phyloP scores from a whole-genome alignment of 192 early-diverging fungal species.

The Coemansia sp. region DNA sequence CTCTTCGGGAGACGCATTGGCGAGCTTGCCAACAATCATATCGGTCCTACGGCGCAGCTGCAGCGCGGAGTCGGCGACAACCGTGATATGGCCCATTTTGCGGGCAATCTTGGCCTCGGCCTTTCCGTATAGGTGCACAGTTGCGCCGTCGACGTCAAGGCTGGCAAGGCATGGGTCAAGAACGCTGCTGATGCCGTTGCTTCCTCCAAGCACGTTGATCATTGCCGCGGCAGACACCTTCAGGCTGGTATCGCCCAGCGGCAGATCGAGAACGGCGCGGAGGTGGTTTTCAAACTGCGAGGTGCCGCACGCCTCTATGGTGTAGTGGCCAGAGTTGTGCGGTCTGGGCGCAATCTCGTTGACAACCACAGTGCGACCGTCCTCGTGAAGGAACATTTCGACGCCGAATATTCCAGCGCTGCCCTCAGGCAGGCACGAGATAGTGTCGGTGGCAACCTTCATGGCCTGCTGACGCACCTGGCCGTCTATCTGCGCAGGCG shows the following conservation, averaged over 20 bases:
- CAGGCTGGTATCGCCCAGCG: slow-evolving; percentile 79
- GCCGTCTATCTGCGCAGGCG: slow-evolving; percentile 94
- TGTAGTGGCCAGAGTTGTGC: slow-evolving; percentile 99
- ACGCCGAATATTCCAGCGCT: slow-evolving; percentile 93
- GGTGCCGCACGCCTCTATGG: slow-evolving; percentile 95
- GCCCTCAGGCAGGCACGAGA: slow-evolving; percentile 67
- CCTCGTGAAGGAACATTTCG: slow-evolving; percentile 92
- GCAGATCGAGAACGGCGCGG: slow-evolving; percentile 85
- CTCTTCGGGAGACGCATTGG: slow-evolving; percentile 49
- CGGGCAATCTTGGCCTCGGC: slow-evolving; percentile 79
- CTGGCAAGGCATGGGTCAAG: slow-evolving; percentile 54
- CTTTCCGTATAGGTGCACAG: slow-evolving; percentile 96
- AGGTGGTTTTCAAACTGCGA: slow-evolving; percentile 97
- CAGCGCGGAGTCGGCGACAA: slow-evolving; percentile 81
- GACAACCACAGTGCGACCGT: slow-evolving; percentile 76
- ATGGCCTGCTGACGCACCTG: slow-evolving; percentile 66
- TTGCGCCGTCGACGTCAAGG: slow-evolving; percentile 75
- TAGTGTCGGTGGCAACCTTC: slow-evolving; percentile 79
- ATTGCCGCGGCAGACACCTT: slow-evolving; percentile 91
- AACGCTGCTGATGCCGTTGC: slow-evolving; percentile 60
- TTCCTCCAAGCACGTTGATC: slow-evolving; percentile 91
- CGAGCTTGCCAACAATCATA: slow-evolving; percentile 53
- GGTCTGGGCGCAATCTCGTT: slow-evolving; percentile 99
- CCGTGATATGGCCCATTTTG: slow-evolving; percentile 98
- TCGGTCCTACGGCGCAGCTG: slow-evolving; percentile 72